Base-by-base conservation (phyloP, 2,329 filamentous ascomycete genomes). In the Neonectria coccinea region DNA sequence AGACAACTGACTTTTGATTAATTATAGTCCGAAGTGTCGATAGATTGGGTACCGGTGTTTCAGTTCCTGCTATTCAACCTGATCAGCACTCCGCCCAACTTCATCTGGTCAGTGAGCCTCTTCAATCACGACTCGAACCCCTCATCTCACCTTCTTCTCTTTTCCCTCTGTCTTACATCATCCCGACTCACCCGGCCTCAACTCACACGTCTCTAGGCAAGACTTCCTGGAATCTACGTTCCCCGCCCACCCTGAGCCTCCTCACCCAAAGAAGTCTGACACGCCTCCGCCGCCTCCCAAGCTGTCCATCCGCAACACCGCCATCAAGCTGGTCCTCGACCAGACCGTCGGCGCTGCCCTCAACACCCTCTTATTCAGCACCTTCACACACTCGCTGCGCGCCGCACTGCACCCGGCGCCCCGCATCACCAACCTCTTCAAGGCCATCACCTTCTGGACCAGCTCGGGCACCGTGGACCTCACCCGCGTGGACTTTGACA, bases 31-130 rank as follows among this genome's bases (percentile, higher is more conserved):
- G 79, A 87, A 11, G 85, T 92, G 56, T 78, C 81, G 25, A 81
- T 97, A 71, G 87, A 94, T 78, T 85, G 85, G 79, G 79, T 86
- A 5, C 88, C 91, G 4, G 84, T 97, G 47, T 80, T 94, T 70
- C 92, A 94, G 76, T 97, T 97, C 79, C 80, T 92, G 56, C 74
- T 93, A 57, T 97, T 91, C 82, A 87, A 90, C 68, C 75, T 92
- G 36, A 75, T 97, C 64, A 90, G 86, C 78, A 91, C 90, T 44
- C 93, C 94, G 3, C 92, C 92, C 48, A 97, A 97, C 79, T 92
- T 93, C 75, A 76, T 92, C 72, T 97, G 93, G 94, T 89, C 77
- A 71, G 80, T 78, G n/a, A 36, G 39, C 45, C 12, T 36, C 45
- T 52, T 53, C 42, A 45, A n/a, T 5, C 25, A 36, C 16, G 6